Conservation (phyloP, 2,329 filamentous ascomycete species). For the Colletotrichum liaoningense region DNA sequence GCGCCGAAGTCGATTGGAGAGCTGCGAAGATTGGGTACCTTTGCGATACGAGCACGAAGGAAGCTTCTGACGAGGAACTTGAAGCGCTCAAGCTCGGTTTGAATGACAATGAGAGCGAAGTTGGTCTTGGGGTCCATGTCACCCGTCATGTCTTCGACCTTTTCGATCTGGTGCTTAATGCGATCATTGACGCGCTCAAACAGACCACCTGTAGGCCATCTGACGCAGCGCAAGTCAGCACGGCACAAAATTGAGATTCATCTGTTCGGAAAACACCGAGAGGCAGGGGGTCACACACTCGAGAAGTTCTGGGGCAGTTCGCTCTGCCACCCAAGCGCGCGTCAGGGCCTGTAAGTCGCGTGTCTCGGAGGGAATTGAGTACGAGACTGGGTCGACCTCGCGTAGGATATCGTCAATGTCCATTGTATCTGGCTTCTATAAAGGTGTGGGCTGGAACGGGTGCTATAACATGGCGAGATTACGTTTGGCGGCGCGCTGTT, state of each 20-base stretch:
- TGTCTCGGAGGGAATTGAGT: slow-evolving; percentile 67
- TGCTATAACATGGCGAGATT: slow-evolving; percentile 23
- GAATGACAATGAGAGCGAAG: slow-evolving; percentile 92
- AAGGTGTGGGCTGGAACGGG: neutral
- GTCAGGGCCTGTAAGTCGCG: slow-evolving; percentile 90
- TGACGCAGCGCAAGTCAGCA: slow-evolving; percentile 42
- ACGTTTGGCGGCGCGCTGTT: neutral
- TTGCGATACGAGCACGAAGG: slow-evolving; percentile 85
- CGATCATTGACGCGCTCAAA: slow-evolving; percentile 85
- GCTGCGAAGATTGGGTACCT: slow-evolving; percentile 63
- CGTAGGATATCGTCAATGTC: slow-evolving; percentile 85
- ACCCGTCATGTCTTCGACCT: slow-evolving; percentile 81
- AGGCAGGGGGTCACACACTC: slow-evolving; percentile 65
- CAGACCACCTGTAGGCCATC: slow-evolving; percentile 76
- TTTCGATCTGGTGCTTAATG: slow-evolving; percentile 76
- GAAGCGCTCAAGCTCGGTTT: slow-evolving; percentile 94
- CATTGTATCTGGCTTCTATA: slow-evolving; percentile 57
- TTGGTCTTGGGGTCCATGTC: slow-evolving; percentile 92
- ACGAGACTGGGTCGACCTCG: slow-evolving; percentile 72
- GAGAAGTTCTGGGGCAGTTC: slow-evolving; percentile 89
- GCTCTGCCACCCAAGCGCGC: slow-evolving; percentile 92
- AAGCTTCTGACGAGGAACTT: slow-evolving; percentile 91
- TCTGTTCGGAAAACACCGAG: neutral
- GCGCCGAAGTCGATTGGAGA: neutral
- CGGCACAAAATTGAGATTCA: neutral